These are phyloP conservation scores for Lentinula detonsa DNA, from an alignment of 768 basidiomycete genomes.

Conservation along the genomic window DNA sequence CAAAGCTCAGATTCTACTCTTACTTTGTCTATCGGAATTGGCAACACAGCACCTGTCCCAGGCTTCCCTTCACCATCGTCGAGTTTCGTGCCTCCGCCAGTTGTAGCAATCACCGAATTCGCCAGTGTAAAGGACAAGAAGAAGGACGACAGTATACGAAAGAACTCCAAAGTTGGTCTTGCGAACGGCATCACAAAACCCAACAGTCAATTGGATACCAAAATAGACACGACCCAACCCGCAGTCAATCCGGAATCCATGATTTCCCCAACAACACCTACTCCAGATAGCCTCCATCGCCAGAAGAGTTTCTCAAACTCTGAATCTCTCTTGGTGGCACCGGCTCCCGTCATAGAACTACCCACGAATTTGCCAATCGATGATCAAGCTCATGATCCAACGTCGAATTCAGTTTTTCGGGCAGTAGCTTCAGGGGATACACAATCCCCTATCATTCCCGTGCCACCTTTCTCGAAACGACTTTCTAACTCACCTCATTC, in stretches of 20 bases:
- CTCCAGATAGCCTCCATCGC: not conserved
- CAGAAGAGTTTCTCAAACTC: not conserved
- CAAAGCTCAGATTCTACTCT: not conserved
- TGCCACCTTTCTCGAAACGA: not conserved
- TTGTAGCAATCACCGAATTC: not conserved
- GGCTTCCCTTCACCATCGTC: constrained; percentile 6
- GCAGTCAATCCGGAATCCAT: not conserved
- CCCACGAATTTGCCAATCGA: not conserved
- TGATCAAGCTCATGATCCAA: not conserved
- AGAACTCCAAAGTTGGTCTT: not conserved
- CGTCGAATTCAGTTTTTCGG: not conserved
- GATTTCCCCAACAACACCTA: constrained; percentile 3
- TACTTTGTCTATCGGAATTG: not conserved
- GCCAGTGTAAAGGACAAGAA: not conserved
- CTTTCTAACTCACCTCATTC: not conserved
- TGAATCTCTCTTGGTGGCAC: not conserved
- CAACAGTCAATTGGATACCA: not conserved
- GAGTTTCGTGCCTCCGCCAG: not conserved
- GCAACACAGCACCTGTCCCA: not conserved
- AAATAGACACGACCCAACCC: not conserved
- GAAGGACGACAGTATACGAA: not conserved
- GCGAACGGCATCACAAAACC: not conserved
- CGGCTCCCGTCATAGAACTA: not conserved
- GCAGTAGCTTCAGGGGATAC: not conserved
- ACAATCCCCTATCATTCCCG: not conserved